phyloP scores from a whole-genome alignment of 2,329 filamentous ascomycete genomes.

The Emergomyces orientalis region DNA sequence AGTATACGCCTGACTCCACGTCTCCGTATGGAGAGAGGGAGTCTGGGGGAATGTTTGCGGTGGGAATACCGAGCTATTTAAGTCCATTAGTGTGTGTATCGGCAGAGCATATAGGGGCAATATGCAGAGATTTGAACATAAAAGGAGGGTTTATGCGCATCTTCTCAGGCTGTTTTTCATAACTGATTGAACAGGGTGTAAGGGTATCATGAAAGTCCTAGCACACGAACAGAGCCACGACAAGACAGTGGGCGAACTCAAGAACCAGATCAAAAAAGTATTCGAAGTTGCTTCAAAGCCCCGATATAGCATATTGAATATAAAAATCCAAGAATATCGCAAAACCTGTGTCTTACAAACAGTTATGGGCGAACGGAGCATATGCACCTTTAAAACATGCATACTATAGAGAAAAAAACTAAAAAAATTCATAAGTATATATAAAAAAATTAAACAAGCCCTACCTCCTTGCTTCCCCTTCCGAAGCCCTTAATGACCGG shows the following conservation, averaged over 20 bases:
- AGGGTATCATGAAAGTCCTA: background rate
- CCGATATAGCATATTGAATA: background rate
- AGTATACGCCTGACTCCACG: slow-evolving; percentile 77
- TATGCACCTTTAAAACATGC: too few relatives aligned
- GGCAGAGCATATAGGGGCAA: background rate
- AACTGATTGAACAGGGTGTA: background rate
- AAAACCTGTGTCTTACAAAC: too few relatives aligned
- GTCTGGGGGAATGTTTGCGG: slow-evolving; percentile 69
- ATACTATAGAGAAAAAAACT: slow-evolving; percentile 3
- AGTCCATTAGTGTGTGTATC: slow-evolving; percentile 2
- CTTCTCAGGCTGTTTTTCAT: too few relatives aligned
- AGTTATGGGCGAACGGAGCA: too few relatives aligned
- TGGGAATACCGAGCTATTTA: slow-evolving; percentile 79
- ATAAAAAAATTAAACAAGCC: slow-evolving; percentile 20
- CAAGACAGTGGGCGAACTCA: background rate
- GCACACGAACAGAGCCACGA: background rate
- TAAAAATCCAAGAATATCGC: too few relatives aligned
- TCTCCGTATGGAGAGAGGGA: slow-evolving; percentile 54
- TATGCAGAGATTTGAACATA: background rate
- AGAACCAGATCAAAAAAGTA: background rate
- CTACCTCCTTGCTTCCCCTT: slow-evolving; percentile 80
- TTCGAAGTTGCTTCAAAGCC: background rate
- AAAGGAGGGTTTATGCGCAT: background rate
- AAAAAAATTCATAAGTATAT: slow-evolving; percentile 4
- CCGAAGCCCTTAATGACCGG: slow-evolving; percentile 89